These are phyloP conservation scores for Vitis rotundifolia DNA, from an alignment of 164 flowering plant species.

Conservation along the genomic window DNA sequence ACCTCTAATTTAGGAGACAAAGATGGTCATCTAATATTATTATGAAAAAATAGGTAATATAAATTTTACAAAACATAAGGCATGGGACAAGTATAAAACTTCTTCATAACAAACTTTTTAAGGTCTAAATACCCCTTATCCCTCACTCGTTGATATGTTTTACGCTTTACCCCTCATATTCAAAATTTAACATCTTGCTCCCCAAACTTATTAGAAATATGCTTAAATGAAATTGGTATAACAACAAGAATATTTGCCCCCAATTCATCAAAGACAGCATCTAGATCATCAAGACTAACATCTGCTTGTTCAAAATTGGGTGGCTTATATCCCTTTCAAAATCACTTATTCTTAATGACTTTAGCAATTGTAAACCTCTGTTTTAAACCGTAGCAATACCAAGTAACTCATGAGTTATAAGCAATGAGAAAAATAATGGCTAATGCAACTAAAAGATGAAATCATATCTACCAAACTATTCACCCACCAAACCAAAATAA, in stretches of 20 bases:
- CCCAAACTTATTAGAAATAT: too few relatives aligned
- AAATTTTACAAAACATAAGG: too few relatives aligned
- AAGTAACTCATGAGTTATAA: slow-evolving; percentile 3
- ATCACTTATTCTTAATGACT: slow-evolving; percentile 95
- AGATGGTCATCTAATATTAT: too few relatives aligned
- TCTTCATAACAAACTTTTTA: too few relatives aligned
- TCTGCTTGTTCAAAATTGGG: slow-evolving; percentile 69
- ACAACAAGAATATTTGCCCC: slow-evolving; percentile 42
- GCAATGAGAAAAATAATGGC: neutral
- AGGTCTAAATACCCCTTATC: too few relatives aligned
- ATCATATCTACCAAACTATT: neutral
- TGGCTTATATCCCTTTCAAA: slow-evolving; percentile 90
- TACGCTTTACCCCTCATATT: too few relatives aligned
- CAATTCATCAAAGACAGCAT: slow-evolving; percentile 68
- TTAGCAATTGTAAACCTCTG: slow-evolving; percentile 86
- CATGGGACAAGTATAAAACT: too few relatives aligned
- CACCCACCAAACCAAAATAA: neutral
- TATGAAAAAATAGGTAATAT: too few relatives aligned
- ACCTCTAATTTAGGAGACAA: too few relatives aligned
- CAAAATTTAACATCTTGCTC: too few relatives aligned
- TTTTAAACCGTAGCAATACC: slow-evolving; percentile 14
- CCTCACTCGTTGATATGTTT: too few relatives aligned
- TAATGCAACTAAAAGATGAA: neutral
- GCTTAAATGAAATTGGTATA: neutral
- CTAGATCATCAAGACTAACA: slow-evolving; percentile 71